phyloP scores from a whole-genome alignment of 1,284 basidiomycete genomes.

The Taiwanofungus camphoratus region DNA sequence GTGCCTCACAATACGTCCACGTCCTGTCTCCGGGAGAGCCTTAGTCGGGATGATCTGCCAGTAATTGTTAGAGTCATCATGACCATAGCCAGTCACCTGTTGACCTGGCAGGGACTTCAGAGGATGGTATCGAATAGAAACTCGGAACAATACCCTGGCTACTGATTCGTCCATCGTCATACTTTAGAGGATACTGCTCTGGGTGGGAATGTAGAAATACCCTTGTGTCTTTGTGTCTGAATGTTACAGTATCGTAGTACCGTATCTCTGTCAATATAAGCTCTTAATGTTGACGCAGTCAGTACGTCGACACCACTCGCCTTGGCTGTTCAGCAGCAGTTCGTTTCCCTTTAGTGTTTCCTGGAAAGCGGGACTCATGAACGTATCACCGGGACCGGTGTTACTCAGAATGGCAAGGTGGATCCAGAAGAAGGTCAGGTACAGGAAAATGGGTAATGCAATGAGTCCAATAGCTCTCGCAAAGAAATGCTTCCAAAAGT shows the following conservation, averaged over 20 bases:
- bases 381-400: conserved; percentile 90
- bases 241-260: conserved; percentile 85
- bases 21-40: conserved; percentile 83
- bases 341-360: conserved; percentile 93
- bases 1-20: conserved; percentile 85
- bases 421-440: conserved; percentile 94
- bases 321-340: conserved; percentile 84
- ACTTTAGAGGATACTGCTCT: conserved; percentile 88
- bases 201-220: conserved; percentile 91
- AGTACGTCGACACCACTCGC: conserved; percentile 34
- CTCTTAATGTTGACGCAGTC: not conserved
- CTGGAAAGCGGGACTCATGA: conserved; percentile 99
- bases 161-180: conserved; percentile 94
- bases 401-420: conserved; percentile 91
- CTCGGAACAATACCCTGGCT: conserved; percentile 63
- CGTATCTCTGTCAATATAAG: conserved; percentile 65
- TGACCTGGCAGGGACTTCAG: conserved; percentile 53
- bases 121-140: not conserved
- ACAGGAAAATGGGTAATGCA: conserved; percentile 81
- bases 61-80: conserved; percentile 90
- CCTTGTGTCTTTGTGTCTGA: conserved; percentile 91
- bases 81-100: conserved; percentile 97
- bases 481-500: conserved; percentile 85
- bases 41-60: conserved; percentile 97
- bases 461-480: conserved; percentile 89